A percentile compares a stretch with the other conserved stretches of the same genome.
Evolutionary conservation across 495 filamentous ascomycete genomes (phyloP).

Genomic region (Penicillium flavigenum): DNA sequence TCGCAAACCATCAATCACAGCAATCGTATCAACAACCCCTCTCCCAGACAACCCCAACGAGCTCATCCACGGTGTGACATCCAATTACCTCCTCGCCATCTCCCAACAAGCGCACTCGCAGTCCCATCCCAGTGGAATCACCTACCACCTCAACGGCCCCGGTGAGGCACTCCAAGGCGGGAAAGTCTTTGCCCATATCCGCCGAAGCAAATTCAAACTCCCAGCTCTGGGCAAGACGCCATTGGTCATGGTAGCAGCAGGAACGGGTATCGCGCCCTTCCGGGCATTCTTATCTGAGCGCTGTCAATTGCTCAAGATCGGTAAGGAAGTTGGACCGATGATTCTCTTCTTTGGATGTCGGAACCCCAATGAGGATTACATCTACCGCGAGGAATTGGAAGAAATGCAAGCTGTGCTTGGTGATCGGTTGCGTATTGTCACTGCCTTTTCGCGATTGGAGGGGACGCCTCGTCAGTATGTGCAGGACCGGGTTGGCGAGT

Average conservation of each 20-base stretch:
- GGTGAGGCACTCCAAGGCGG: conserved; percentile 25
- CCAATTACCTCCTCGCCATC: conserved; percentile 48
- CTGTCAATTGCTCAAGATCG: conserved; percentile 37
- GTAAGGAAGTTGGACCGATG: conserved; percentile 39
- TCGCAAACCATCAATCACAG: conserved; percentile 44
- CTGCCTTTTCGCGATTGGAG: conserved; percentile 35
- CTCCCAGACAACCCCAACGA: conserved; percentile 27
- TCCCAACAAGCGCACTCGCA: conserved; percentile 24
- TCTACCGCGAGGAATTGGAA: conserved; percentile 43
- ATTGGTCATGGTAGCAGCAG: conserved; percentile 48
- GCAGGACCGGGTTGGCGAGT: conserved; percentile 41
- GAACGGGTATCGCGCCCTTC: conserved; percentile 51
- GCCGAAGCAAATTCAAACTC: conserved; percentile 49
- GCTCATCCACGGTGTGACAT: conserved; percentile 44
- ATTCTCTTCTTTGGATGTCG: conserved; percentile 51
- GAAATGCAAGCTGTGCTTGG: conserved; percentile 28
- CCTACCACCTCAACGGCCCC: conserved; percentile 38
- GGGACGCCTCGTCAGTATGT: conserved; percentile 34
- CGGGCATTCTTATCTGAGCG: conserved; percentile 49
- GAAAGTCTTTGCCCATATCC: conserved; percentile 43
- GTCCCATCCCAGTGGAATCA: conserved; percentile 29
- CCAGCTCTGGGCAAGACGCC: conserved; percentile 33
- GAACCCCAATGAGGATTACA: conserved; percentile 39
- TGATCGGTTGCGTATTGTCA: conserved; percentile 30
- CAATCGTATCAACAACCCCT: conserved; percentile 35